Conservation (phyloP, 495 filamentous ascomycete species). For the Xylaria castorea region DNA sequence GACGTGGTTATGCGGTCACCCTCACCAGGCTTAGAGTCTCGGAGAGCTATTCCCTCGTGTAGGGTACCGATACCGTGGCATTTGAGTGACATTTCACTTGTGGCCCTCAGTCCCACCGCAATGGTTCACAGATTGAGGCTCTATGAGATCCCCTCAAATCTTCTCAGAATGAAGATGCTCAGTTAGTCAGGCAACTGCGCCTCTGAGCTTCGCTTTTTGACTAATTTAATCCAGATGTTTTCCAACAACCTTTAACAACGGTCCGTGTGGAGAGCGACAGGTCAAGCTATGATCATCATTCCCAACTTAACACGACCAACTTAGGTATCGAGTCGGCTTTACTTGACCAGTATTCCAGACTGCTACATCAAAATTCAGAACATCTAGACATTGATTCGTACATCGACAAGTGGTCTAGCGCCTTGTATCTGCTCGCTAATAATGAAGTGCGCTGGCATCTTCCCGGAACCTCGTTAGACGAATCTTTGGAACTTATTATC, state of each 20-base stretch:
- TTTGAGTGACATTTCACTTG: not conserved
- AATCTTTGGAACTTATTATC: not conserved
- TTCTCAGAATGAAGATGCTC: not conserved
- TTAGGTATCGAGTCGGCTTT: not conserved
- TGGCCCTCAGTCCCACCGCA: not conserved
- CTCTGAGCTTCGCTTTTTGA: not conserved
- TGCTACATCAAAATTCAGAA: not conserved
- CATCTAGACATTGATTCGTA: not conserved
- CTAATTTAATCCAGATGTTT: not conserved
- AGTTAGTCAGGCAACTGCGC: not conserved
- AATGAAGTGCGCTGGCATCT: not conserved
- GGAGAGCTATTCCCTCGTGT: not conserved
- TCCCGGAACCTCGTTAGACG: not conserved
- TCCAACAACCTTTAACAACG: not conserved
- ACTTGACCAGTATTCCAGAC: not conserved
- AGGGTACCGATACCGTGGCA: not conserved
- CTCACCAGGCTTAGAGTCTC: not conserved
- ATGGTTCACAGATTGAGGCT: not conserved
- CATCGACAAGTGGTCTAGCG: not conserved
- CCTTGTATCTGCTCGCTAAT: not conserved
- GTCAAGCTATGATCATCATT: not conserved
- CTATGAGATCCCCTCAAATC: not conserved
- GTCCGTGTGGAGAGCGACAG: not conserved
- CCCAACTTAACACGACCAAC: not conserved
- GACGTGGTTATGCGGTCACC: conserved; percentile 8